These are phyloP conservation scores for Aspergillus sp. DNA, from an alignment of 2,329 filamentous ascomycete species.

Conservation along the genomic window DNA sequence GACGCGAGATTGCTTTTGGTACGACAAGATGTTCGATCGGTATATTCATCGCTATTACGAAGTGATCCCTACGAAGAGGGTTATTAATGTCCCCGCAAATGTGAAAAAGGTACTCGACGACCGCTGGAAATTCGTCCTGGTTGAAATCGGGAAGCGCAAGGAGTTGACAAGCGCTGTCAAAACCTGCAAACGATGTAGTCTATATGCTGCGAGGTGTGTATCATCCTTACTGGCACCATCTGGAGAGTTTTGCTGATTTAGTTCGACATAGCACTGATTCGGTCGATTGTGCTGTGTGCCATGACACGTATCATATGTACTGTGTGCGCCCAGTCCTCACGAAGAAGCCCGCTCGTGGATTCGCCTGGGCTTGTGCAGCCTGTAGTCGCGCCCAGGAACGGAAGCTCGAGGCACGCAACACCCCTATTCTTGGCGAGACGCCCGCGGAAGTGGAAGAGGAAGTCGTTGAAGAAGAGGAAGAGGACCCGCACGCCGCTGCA, in stretches of 20 bases:
- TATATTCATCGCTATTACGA: conserved; percentile 99
- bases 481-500: conserved; percentile 55
- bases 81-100: conserved; percentile 92
- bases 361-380: conserved; percentile 95
- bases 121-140: conserved; percentile 92
- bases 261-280: conserved; percentile 71
- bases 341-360: conserved; percentile 95
- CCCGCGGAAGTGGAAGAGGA: conserved; percentile 62
- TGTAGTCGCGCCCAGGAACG: conserved; percentile 95
- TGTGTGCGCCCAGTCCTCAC: conserved; percentile 88
- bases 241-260: conserved; percentile 21
- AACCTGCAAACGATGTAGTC: conserved; percentile 86
- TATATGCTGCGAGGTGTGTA: conserved; percentile 84
- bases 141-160: conserved; percentile 90
- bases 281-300: conserved; percentile 93
- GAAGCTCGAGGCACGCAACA: conserved; percentile 85
- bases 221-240: neutral
- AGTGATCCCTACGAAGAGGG: conserved; percentile 83
- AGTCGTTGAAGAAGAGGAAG: conserved; percentile 70
- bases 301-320: conserved; percentile 96
- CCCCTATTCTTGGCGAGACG: conserved; percentile 64
- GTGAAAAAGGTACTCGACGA: conserved; percentile 96
- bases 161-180: conserved; percentile 96
- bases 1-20: conserved; percentile 88
- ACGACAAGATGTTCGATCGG: conserved; percentile 93